Evolutionary conservation across 2,329 filamentous ascomycete species (phyloP).

Genomic region (Trichoderma harzianum): DNA sequence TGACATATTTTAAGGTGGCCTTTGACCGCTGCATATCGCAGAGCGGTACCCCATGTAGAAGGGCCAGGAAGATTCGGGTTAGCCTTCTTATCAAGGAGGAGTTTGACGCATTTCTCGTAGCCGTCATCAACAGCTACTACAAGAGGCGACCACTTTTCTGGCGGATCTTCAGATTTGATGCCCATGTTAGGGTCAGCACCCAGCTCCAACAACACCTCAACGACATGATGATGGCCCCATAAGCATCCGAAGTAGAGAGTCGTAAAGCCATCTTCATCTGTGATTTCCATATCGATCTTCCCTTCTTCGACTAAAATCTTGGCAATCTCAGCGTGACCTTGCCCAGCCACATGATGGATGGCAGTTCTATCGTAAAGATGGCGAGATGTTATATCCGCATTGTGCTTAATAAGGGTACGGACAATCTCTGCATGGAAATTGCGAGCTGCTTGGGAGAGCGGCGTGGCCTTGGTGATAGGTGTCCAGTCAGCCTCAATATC

Average conservation of each 20-base stretch:
- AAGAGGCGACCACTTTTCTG: conserved; percentile 17
- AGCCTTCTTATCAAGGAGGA: conserved; percentile 18
- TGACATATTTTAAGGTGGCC: conserved; percentile 14
- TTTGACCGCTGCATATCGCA: conserved; percentile 16
- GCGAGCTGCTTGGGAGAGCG: conserved; percentile 16
- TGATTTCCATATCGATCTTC: conserved; percentile 11
- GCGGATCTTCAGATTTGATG: conserved; percentile 1
- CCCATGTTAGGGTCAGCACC: conserved; percentile 20
- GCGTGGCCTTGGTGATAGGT: not conserved
- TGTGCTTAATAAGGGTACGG: conserved; percentile 12
- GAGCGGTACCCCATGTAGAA: not conserved
- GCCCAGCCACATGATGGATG: conserved; percentile 14
- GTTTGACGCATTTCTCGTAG: conserved; percentile 18
- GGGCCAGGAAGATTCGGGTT: conserved; percentile 12
- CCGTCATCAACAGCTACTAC: conserved; percentile 15
- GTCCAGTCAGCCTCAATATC: conserved; percentile 6
- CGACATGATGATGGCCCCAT: conserved; percentile 17
- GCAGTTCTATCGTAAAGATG: not conserved
- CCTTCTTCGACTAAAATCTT: conserved; percentile 18
- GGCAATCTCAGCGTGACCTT: conserved; percentile 14
- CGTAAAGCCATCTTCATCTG: conserved; percentile 9
- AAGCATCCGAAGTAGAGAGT: conserved; percentile 17
- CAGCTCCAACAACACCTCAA: not conserved
- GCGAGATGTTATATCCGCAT: not conserved
- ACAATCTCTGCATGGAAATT: conserved; percentile 14